Conservation (phyloP, 179 eudicot genomes). For the Beta lomatogona region DNA sequence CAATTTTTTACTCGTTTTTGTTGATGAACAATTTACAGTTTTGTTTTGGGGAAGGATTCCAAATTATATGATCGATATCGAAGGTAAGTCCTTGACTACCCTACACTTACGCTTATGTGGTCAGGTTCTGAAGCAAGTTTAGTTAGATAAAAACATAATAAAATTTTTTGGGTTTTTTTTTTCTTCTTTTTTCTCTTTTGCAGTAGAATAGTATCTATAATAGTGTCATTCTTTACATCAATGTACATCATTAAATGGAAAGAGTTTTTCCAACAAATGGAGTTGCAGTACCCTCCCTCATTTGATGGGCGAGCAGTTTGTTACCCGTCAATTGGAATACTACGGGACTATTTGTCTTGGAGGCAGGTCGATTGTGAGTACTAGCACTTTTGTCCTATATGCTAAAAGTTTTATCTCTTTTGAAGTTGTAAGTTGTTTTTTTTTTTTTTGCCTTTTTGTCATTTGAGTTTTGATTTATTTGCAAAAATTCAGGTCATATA, state of each 20-base stretch:
- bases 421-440: no score
- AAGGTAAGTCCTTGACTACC: constrained; percentile 47
- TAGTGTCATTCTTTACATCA: constrained; percentile 75
- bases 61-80: constrained; percentile 58
- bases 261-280: constrained; percentile 61
- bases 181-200: constrained; percentile 12
- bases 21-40: constrained; percentile 47
- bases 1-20: not conserved
- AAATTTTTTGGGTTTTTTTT: no score
- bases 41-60: constrained; percentile 73
- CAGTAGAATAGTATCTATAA: constrained; percentile 75
- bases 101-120: not conserved
- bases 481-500: constrained; percentile 65
- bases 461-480: not conserved
- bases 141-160: no score
- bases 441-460: not conserved
- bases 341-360: constrained; percentile 87
- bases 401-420: not conserved
- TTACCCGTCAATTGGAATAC: constrained; percentile 75
- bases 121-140: not conserved
- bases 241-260: constrained; percentile 69
- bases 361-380: constrained; percentile 98
- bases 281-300: constrained; percentile 59
- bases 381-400: not conserved
- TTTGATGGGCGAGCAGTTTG: constrained; percentile 97